Percentiles rank a stretch among this genome's conserved stretches.
Evolutionary conservation across 78 protist genomes (phyloP).

Genomic region (Guillardia theta): DNA sequence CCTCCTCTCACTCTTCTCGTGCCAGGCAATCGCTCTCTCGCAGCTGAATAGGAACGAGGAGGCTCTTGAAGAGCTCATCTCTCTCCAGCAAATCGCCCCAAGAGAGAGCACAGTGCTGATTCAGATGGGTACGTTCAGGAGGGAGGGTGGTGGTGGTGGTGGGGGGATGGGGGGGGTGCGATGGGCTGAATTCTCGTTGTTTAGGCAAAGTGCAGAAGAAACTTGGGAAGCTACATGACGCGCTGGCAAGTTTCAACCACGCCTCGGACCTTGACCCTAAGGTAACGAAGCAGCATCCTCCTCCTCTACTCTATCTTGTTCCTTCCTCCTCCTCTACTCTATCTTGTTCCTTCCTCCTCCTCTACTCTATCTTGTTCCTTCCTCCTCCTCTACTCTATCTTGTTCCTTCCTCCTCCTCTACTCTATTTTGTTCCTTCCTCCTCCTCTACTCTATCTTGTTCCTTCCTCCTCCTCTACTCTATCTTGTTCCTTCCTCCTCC

Average conservation of each 20-base stretch:
- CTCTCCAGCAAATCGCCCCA: slow-evolving; percentile 29
- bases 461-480: too few relatives aligned
- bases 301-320: background rate
- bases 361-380: background rate
- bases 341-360: background rate
- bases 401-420: background rate
- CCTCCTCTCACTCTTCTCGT: background rate
- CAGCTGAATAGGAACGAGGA: background rate
- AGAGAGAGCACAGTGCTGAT: background rate
- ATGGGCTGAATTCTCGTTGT: background rate
- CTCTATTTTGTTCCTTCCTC: too few relatives aligned
- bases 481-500: too few relatives aligned
- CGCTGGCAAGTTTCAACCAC: slow-evolving; percentile 21
- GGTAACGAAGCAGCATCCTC: too few relatives aligned
- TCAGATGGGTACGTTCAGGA: background rate
- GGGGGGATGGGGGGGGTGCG: background rate
- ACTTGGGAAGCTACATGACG: background rate
- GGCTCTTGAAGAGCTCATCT: slow-evolving; percentile 13
- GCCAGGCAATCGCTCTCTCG: background rate
- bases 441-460: too few relatives aligned
- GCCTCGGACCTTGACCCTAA: slow-evolving; percentile 28
- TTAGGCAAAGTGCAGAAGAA: background rate
- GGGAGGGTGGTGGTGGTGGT: background rate
- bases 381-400: background rate
- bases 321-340: background rate